Conservation (phyloP, 768 basidiomycete genomes). For the Holtermannia corniformis region DNA sequence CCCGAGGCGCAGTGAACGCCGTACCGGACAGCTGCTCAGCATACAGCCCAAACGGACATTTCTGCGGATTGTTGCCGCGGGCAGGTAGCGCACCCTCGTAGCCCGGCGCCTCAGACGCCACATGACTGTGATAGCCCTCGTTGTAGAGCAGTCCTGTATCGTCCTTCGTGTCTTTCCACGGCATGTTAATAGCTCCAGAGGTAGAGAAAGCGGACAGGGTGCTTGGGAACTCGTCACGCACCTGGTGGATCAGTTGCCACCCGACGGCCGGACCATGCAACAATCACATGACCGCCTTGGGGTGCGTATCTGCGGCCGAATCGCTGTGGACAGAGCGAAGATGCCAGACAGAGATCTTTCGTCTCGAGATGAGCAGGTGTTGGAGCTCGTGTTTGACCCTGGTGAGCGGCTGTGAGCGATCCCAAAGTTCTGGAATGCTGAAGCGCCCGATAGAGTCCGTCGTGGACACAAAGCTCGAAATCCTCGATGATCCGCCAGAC, state of each 20-base stretch:
- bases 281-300: no score
- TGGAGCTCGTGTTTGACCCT: not conserved
- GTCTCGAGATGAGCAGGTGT: not conserved
- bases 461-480: not conserved
- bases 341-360: not conserved
- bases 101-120: not conserved
- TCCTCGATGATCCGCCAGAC: not conserved
- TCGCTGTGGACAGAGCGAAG: not conserved
- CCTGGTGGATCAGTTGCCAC: not conserved
- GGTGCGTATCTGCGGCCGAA: not conserved
- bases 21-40: conserved; percentile 54
- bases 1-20: conserved; percentile 54
- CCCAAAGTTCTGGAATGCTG: not conserved
- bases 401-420: not conserved
- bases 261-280: not conserved
- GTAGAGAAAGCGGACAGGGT: no score
- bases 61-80: not conserved
- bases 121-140: not conserved
- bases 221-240: not conserved
- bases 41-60: conserved; percentile 49
- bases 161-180: not conserved
- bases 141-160: not conserved
- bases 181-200: not conserved
- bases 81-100: not conserved
- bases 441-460: not conserved